phyloP scores from a whole-genome alignment of 345 rosid genomes.

The Carallia brachiata region DNA sequence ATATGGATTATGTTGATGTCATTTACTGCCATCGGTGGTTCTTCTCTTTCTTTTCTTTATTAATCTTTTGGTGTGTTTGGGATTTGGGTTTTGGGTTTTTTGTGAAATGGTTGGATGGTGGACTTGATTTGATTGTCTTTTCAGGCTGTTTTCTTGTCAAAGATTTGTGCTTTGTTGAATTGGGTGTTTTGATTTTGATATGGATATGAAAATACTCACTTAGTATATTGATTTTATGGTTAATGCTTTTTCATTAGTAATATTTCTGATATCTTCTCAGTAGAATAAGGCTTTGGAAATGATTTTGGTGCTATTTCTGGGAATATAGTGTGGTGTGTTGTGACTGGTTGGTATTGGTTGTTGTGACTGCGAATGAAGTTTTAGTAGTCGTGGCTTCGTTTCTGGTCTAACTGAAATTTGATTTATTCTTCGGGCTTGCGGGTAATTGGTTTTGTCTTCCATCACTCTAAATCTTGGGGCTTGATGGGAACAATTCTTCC shows the following conservation, averaged over 20 bases:
- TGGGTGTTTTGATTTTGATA: too few relatives aligned
- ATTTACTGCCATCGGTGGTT: conserved; percentile 76
- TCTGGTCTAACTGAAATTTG: not conserved
- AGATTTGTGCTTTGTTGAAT: too few relatives aligned
- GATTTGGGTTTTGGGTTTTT: not conserved
- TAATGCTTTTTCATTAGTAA: too few relatives aligned
- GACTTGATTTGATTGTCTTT: not conserved
- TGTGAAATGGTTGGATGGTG: not conserved
- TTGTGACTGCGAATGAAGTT: not conserved
- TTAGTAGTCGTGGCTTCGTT: too few relatives aligned
- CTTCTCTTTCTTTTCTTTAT: not conserved
- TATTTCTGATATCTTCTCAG: too few relatives aligned
- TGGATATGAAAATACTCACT: too few relatives aligned
- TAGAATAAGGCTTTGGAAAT: too few relatives aligned
- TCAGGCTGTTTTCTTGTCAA: not conserved
- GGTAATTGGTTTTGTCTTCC: not conserved
- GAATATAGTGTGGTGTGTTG: too few relatives aligned
- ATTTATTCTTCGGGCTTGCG: not conserved
- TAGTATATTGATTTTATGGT: too few relatives aligned
- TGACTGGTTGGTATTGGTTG: not conserved
- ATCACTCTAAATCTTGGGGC: too few relatives aligned
- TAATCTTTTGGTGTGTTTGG: not conserved
- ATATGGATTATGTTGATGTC: conserved; percentile 89
- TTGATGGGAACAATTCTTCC: too few relatives aligned
- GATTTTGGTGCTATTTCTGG: too few relatives aligned